Evolutionary conservation across 768 basidiomycete species (phyloP).

Genomic region (Gelatoporia subvermispora): DNA sequence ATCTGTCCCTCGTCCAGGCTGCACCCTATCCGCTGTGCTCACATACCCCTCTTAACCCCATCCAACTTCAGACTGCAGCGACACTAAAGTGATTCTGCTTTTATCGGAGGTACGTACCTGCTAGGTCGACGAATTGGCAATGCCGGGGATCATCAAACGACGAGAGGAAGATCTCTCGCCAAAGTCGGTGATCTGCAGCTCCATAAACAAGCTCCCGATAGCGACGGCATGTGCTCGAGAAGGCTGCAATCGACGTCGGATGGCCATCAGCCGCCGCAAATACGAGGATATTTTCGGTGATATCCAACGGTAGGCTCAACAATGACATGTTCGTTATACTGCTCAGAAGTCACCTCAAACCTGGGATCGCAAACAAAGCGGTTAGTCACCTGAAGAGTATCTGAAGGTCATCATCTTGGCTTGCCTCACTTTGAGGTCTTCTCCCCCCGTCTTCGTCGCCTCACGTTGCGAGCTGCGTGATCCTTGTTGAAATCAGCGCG

Average conservation of each 20-base stretch:
- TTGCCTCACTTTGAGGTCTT: too few relatives aligned
- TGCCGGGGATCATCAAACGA: slow-evolving; percentile 31
- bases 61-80: background rate
- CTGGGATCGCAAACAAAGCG: too few relatives aligned
- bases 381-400: too few relatives aligned
- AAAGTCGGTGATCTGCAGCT: slow-evolving; percentile 27
- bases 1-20: background rate
- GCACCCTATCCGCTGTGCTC: too few relatives aligned
- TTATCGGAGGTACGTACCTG: background rate
- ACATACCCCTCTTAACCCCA: too few relatives aligned
- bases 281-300: slow-evolving; percentile 31
- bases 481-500: too few relatives aligned
- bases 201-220: slow-evolving; percentile 28
- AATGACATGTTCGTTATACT: background rate
- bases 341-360: too few relatives aligned
- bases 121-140: background rate
- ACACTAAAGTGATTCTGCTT: slow-evolving; percentile 3
- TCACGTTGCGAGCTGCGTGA: too few relatives aligned
- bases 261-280: slow-evolving; percentile 12
- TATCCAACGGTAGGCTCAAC: slow-evolving; percentile 25
- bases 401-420: too few relatives aligned
- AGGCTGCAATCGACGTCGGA: slow-evolving; percentile 21
- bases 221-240: slow-evolving; percentile 28
- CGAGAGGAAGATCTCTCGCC: slow-evolving; percentile 31
- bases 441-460: too few relatives aligned